Evolutionary conservation across 1,284 basidiomycete species (phyloP), one percentile per base, ranked within the genome.

Genomic region (Schizophyllum commune): DNA sequence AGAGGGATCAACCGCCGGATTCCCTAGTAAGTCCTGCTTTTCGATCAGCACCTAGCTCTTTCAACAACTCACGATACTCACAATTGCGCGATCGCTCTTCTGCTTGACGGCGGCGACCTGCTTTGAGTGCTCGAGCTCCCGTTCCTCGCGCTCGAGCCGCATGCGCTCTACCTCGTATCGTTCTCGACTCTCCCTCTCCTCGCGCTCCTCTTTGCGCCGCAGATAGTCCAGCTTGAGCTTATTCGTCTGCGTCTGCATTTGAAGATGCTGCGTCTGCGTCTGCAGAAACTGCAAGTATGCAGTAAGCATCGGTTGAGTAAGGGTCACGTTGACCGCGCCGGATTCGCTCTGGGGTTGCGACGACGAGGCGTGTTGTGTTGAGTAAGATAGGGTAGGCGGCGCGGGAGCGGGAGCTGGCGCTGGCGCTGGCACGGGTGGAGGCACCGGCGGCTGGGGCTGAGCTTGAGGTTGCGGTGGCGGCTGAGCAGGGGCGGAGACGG

Each of bases 211-310:
- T 20, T 83, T 77, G 61, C 84, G 75, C 60, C 82, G 79, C 66
- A 89, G 66, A 64, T 86, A 84, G 61, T 88, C 86, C 57, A 86
- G 74, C 67, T 86, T 85, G 71, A 83, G 75, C 67, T 83, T 83
- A 58, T 77, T 77, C 19, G 83, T 79, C 64, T 85, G 83, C 32
- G 77, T 81, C 65, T 86, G 84, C 27, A 79, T 71, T 64, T 82
- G 82, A 39, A 88, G 70, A 60, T 81, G 77, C 62, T 85, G 81
- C 65, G 86, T 70, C 65, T 82, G 86, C 8, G 82, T 47, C 17
- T 47, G 39, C 52, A 88, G 70, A 60, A 81, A 77, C 62, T 85
- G 81, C 65, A 86, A 69, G 65, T 82, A 86, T 8, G 82, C 76
- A 11, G 77, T 73, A 57, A 88, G 72, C 71, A 89, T 75, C 20